These are phyloP conservation scores for Fusarium veterinarium DNA, from an alignment of 2,329 filamentous ascomycete species.

Conservation along the genomic window DNA sequence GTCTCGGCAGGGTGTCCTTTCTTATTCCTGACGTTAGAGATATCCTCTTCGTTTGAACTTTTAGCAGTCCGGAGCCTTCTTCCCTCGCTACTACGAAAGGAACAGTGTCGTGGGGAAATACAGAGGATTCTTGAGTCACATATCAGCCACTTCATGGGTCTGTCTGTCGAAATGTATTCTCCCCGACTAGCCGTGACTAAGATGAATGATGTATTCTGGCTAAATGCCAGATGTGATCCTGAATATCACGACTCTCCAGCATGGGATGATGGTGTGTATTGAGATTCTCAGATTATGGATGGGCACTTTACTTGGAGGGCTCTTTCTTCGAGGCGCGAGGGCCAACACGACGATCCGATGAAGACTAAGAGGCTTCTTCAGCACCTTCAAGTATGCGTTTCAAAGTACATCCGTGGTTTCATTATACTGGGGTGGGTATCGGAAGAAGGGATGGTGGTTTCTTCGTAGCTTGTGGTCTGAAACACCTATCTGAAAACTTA, in stretches of 20 bases:
- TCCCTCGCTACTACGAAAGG: not conserved
- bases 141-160: not conserved
- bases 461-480: too few relatives aligned
- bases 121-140: too few relatives aligned
- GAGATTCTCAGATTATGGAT: not conserved
- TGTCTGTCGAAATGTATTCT: accelerated
- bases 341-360: accelerated
- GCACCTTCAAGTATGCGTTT: accelerated
- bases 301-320: accelerated
- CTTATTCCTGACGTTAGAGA: not conserved
- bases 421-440: not conserved
- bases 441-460: not conserved
- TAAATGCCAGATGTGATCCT: not conserved
- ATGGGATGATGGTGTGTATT: too few relatives aligned
- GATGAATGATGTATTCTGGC: accelerated
- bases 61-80: accelerated
- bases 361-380: accelerated
- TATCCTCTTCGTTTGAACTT: accelerated
- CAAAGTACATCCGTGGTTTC: not conserved
- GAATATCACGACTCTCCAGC: accelerated
- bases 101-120: accelerated
- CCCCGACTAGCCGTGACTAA: accelerated
- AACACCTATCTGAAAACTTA: accelerated
- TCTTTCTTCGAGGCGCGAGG: accelerated
- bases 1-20: not conserved